Percentiles rank a stretch among this genome's conserved stretches.
These are phyloP conservation scores for Oryza australiensis DNA, from an alignment of 176 grass and related monocot species.

Conservation along the genomic window DNA sequence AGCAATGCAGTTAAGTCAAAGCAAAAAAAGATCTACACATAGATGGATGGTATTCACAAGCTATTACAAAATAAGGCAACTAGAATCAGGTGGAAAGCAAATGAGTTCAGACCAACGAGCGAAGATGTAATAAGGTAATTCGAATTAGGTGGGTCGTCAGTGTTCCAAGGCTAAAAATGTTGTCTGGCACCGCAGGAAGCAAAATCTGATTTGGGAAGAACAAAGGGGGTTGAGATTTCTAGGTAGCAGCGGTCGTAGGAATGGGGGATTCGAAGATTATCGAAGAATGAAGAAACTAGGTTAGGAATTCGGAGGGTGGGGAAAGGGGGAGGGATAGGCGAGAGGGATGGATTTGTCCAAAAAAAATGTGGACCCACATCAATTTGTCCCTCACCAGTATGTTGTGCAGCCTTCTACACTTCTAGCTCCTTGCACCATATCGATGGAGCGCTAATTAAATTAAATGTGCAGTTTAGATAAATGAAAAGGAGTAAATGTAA, in stretches of 20 bases:
- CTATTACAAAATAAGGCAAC: constrained; percentile 13
- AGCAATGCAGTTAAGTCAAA: constrained; percentile 16
- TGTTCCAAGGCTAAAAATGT: not conserved
- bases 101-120: constrained; percentile 3
- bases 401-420: constrained; percentile 19
- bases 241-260: not conserved
- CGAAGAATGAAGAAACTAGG: constrained; percentile 13
- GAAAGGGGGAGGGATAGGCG: constrained; percentile 7
- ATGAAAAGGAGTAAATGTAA: not conserved
- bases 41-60: not conserved
- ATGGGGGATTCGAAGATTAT: not conserved
- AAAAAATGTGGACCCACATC: constrained; percentile 7
- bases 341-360: constrained; percentile 4
- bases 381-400: constrained; percentile 4
- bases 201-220: constrained; percentile 12
- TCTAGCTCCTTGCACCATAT: constrained; percentile 7
- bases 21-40: constrained; percentile 21
- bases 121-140: constrained; percentile 6
- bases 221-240: not conserved
- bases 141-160: constrained; percentile 1
- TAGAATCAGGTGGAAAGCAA: not conserved
- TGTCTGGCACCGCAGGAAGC: not conserved
- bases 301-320: constrained; percentile 18
- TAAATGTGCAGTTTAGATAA: constrained; percentile 3
- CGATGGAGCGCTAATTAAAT: not conserved